Base-by-base conservation (phyloP, 164 flowering plant genomes). In the Magnolia officinalis region DNA sequence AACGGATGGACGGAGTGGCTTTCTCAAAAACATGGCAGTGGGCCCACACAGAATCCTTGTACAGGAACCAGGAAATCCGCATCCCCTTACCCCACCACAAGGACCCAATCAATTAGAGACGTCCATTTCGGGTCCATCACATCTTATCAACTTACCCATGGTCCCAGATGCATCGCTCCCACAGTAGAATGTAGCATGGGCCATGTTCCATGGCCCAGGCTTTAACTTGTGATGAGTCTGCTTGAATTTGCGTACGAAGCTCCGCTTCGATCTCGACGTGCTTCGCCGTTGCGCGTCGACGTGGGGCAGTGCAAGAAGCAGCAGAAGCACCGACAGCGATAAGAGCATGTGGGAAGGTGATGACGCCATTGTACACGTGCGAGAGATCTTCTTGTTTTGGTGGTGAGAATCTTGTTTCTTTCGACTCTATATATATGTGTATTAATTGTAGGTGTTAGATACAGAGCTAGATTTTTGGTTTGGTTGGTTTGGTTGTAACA, bases 111-210 rank as follows among this genome's bases (percentile, higher is more conserved):
- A 37, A 37, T 26, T 26, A 26, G 45, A 37, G 45, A 37, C 6
- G 45, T 37, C 45, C 45, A 37, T 37, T 37, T 37, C 6, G 6
- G 45, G 45, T 37, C 45, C 45, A 37, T 37, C 45, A 37, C 45
- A 37, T 37, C 45, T 21, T 29, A 24, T 65, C 50, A 68, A 52
- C 72, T 2, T 70, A 76, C 78, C 74, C 14, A 52, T 76, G 11
- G 78, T 70, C 20, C 74, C 78, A 7, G 78, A 75, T 3, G 67
- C 73, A 58, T 75, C 78, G 29, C 50, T 13, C 26, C 78, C 73
- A 14, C 78, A 70, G 18, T 76, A 76, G 67, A 71, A 76, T 9
- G 78, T 76, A 45, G 78, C 78, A 71, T 71, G 68, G 37, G 49
- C 78, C 9, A 26, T 20, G 24, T 50, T 50, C 78, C 78, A 76